Evolutionary conservation across 225 moss, liverwort and hornwort species (phyloP).

Genomic region (Pseudoscleropodium purum): DNA sequence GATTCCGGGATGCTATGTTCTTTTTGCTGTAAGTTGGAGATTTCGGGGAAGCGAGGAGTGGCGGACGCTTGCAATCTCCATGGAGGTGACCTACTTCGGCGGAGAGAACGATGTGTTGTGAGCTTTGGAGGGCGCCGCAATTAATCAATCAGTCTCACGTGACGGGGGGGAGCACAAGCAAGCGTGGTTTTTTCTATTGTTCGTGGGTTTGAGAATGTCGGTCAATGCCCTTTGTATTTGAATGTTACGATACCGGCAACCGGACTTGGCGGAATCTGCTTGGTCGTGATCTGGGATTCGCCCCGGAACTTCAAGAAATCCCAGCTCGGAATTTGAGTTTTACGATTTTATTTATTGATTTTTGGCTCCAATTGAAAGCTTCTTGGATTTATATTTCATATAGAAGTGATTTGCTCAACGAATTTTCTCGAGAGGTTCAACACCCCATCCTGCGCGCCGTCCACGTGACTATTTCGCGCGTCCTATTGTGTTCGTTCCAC

Average conservation of each 20-base stretch:
- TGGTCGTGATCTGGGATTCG: neutral
- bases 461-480: neutral
- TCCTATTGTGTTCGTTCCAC: neutral
- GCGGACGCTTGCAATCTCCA: neutral
- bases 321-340: neutral
- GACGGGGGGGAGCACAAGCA: neutral
- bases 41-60: neutral
- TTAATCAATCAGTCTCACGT: neutral
- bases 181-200: neutral
- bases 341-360: neutral
- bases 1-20: neutral
- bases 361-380: neutral
- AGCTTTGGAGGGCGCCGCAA: neutral
- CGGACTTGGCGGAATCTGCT: neutral
- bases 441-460: neutral
- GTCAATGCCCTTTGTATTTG: neutral
- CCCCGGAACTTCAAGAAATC: neutral
- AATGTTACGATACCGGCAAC: neutral
- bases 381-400: neutral
- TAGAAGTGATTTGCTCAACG: neutral
- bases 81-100: neutral
- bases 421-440: neutral
- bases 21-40: neutral
- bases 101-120: neutral
- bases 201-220: neutral